Evolutionary conservation across 106 monocot species (phyloP), one percentile per base, ranked within the genome.

Genomic region (Vanilla planifolia): DNA sequence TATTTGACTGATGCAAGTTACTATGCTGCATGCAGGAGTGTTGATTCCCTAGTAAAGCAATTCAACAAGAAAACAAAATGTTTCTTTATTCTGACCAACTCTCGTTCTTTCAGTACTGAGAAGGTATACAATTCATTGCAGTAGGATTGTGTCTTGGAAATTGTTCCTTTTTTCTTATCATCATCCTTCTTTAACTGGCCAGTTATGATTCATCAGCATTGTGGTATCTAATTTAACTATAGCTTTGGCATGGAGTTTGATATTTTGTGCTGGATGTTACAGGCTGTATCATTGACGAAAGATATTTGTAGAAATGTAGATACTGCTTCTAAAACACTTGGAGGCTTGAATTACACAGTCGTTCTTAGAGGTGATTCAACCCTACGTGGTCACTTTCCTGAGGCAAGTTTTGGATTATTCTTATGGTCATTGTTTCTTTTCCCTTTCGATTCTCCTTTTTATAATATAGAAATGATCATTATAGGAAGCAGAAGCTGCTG

Each of bases 311-410:
- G 51, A 67, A 96, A 96, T 66, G 53, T 96, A 37, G 84, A 86
- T 51, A 44, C 62, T 81, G 95, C 95, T 27, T 80, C 95, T 66
- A 84, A 84, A 80, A 56, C 34, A 72, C 74, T 81, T 46, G 58
- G 70, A 39, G 84, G 59, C 39, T 80, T 73, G 63, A 67, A 61
- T 61, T 96, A 79, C 56, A 90, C 95, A 19, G 76, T 96, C 48
- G 90, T 96, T 55, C 69, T 96, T 42, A 77, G 95, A 80, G 95
- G 95, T 48, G 95, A 96, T 79, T 96, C 95, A 47, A 96, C 95
- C n/a, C 86, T 96, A 13, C 86, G 95, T 64, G 95, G 95, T 33
- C 95, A 96, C 69, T 96, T 96, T 61, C 95, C 90, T 48, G 83
- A 96, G 86, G 95, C 74, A 80, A 65, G 74, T 30, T 8, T 5